Evolutionary conservation across 257 asterid genomes (phyloP).

Genomic region (Orobanche coerulescens): DNA sequence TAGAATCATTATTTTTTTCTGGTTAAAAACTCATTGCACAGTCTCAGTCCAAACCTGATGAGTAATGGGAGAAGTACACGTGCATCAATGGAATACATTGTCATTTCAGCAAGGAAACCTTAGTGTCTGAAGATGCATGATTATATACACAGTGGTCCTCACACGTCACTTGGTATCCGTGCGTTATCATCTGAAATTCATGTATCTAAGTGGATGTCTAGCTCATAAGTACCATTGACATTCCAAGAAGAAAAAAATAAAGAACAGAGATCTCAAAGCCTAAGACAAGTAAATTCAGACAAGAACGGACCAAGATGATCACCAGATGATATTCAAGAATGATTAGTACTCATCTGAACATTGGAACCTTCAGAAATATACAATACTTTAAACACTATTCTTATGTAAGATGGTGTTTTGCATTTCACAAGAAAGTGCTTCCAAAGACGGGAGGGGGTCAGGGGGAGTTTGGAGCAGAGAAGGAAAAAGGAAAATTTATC

Average conservation of each 20-base stretch:
- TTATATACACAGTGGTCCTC: background rate
- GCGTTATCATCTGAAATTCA: no score
- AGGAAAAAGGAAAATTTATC: background rate
- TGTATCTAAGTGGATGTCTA: background rate
- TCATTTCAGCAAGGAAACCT: background rate
- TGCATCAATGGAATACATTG: background rate
- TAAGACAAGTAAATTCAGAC: background rate
- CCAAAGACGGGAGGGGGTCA: background rate
- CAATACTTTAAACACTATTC: background rate
- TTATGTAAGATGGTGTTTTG: background rate
- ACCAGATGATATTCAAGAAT: background rate
- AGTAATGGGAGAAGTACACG: background rate
- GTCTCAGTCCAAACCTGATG: background rate
- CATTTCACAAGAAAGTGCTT: background rate
- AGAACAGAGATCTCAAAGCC: background rate
- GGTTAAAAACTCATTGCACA: background rate
- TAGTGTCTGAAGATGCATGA: background rate
- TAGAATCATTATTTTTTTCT: background rate
- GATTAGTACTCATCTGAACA: background rate
- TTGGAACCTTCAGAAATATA: background rate
- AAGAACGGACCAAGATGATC: conserved; percentile 1
- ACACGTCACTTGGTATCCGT: no score
- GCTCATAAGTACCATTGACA: background rate
- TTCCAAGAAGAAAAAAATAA: background rate
- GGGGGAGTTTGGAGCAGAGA: conserved; percentile 3